A percentile compares a stretch with the other conserved stretches of the same genome.
Conservation (phyloP, 371 early-diverging fungal genomes). For the Batkoa obscura region DNA sequence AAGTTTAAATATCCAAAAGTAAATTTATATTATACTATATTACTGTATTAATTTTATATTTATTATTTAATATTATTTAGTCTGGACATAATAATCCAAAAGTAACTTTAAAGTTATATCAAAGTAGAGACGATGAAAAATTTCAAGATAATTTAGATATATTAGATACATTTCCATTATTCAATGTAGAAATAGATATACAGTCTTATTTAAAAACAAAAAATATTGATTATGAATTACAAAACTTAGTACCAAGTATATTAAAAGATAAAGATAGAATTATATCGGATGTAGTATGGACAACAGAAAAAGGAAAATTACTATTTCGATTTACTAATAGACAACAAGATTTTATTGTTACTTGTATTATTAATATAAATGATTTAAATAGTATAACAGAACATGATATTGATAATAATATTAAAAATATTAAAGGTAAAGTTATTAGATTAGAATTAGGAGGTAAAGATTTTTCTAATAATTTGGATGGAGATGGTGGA, state of each 20-base stretch:
- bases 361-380: neutral
- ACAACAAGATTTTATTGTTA: neutral
- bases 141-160: too few species aligned
- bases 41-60: too few species aligned
- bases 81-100: constrained; percentile 74
- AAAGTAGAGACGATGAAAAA: constrained; percentile 9
- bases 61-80: too few species aligned
- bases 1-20: constrained; percentile 7
- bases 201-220: too few species aligned
- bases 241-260: too few species aligned
- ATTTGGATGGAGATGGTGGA: neutral
- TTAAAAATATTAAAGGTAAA: neutral
- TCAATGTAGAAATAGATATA: too few species aligned
- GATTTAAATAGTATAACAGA: neutral
- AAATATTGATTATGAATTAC: too few species aligned
- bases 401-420: too few species aligned
- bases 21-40: constrained; percentile 13
- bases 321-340: neutral
- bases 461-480: neutral
- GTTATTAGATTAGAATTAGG: neutral
- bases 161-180: too few species aligned
- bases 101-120: constrained; percentile 50
- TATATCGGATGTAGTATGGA: constrained; percentile 3
- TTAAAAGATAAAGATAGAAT: too few species aligned
- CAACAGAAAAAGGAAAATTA: neutral